Conservation (phyloP, 176 grass and related monocot species). For the Ensete ventricosum region DNA sequence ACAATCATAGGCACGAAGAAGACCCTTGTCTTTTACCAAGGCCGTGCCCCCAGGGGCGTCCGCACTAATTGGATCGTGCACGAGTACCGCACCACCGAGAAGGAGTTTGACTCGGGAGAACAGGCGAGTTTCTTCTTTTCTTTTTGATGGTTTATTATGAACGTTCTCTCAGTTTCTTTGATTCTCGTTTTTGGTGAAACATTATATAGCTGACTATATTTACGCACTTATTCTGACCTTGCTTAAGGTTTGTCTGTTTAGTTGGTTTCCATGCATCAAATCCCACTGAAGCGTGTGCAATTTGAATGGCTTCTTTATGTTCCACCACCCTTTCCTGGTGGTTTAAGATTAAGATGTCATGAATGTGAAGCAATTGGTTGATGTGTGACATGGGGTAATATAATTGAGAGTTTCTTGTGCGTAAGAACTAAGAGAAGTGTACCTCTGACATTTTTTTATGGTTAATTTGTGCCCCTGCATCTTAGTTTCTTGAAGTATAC, state of each 20-base stretch:
- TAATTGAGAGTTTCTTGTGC: not conserved
- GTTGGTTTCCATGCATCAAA: too few species aligned
- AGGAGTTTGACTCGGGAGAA: not conserved
- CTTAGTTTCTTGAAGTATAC: not conserved
- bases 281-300: not conserved
- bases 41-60: not conserved
- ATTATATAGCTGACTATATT: not conserved
- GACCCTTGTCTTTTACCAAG: conserved; percentile 15
- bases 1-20: conserved; percentile 13
- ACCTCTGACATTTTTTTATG: not conserved
- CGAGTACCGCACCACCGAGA: conserved; percentile 6
- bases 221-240: too few species aligned
- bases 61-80: conserved; percentile 20
- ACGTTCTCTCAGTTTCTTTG: not conserved
- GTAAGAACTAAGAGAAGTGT: not conserved
- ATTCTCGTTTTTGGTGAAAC: not conserved
- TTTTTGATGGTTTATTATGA: not conserved
- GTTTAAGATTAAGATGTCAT: not conserved
- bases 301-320: not conserved
- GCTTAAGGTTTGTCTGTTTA: too few species aligned
- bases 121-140: conserved; percentile 1
- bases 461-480: not conserved
- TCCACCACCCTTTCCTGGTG: not conserved
- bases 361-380: not conserved
- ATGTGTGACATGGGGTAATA: not conserved